A percentile compares a stretch with the other conserved stretches of the same genome.
These are phyloP conservation scores for Lyophyllum decastes DNA, from an alignment of 768 basidiomycete genomes.

Conservation along the genomic window DNA sequence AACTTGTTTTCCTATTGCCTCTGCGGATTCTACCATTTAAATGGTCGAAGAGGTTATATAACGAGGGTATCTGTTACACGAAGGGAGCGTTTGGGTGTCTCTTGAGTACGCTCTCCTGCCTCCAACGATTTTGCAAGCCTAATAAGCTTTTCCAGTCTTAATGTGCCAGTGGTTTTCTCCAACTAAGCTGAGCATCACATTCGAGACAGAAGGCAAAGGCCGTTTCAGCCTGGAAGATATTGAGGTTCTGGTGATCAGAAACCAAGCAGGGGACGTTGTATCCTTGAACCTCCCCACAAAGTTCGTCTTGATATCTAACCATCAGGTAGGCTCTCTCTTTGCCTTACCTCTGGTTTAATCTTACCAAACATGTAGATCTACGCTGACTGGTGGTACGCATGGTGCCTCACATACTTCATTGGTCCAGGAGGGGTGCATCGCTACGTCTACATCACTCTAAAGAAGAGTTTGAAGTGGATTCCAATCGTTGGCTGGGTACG, in stretches of 20 bases:
- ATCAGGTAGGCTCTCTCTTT: slow-evolving; percentile 60
- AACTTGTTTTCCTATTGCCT: slow-evolving; percentile 72
- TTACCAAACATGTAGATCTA: slow-evolving; percentile 52
- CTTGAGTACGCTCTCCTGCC: slow-evolving; percentile 49
- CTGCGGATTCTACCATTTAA: slow-evolving; percentile 64
- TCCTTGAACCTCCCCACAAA: slow-evolving; percentile 75
- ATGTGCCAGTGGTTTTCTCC: slow-evolving; percentile 85
- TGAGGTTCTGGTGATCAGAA: slow-evolving; percentile 53
- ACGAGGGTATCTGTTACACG: slow-evolving; percentile 73
- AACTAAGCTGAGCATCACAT: slow-evolving; percentile 69
- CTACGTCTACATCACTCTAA: slow-evolving; percentile 88
- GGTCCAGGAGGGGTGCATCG: slow-evolving; percentile 59
- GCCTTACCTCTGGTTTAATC: background rate
- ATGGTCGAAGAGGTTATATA: slow-evolving; percentile 57
- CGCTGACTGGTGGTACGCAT: slow-evolving; percentile 87
- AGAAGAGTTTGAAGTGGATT: slow-evolving; percentile 83
- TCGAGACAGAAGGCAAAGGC: slow-evolving; percentile 70
- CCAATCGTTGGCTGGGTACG: slow-evolving; percentile 88
- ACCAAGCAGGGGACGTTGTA: slow-evolving; percentile 55
- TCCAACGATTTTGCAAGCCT: background rate
- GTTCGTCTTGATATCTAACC: slow-evolving; percentile 87
- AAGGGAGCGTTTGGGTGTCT: slow-evolving; percentile 82
- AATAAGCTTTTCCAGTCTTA: slow-evolving; percentile 48
- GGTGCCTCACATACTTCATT: slow-evolving; percentile 78
- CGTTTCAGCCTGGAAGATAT: slow-evolving; percentile 62